A percentile compares a stretch with the other conserved stretches of the same genome.
Evolutionary conservation across 805 yeast species (phyloP).

Genomic region (Pichia scutulata): DNA sequence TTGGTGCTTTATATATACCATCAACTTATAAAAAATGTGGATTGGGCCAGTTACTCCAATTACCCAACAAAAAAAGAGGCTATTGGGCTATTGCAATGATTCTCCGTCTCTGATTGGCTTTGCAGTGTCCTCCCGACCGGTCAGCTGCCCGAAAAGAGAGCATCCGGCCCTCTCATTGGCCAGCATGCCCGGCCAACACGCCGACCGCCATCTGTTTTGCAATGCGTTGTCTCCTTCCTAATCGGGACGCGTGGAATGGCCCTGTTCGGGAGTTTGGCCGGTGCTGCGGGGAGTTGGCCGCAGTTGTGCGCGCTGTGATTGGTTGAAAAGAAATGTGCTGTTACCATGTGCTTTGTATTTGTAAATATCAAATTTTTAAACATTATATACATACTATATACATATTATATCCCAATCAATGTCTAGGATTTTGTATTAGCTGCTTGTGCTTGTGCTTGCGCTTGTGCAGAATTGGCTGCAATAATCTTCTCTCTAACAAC

Average conservation of each 20-base stretch:
- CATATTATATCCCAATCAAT: too few relatives aligned
- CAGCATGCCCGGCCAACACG: neutral
- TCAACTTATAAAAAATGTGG: neutral
- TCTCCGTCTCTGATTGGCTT: neutral
- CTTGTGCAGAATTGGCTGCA: conserved; percentile 30
- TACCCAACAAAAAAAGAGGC: neutral
- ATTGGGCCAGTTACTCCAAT: neutral
- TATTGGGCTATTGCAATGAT: neutral
- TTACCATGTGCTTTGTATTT: too few relatives aligned
- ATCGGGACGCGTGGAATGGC: neutral
- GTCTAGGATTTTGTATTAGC: too few relatives aligned
- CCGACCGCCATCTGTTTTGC: neutral
- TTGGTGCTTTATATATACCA: neutral
- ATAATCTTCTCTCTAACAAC: conserved; percentile 46
- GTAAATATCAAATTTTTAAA: too few relatives aligned
- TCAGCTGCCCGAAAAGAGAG: neutral
- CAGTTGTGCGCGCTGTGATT: neutral
- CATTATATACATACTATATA: too few relatives aligned
- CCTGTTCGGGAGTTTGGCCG: neutral
- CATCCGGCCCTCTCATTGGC: neutral
- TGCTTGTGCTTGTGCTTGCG: too few relatives aligned
- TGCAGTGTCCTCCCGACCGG: neutral
- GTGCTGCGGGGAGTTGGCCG: conserved; percentile 1
- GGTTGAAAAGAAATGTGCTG: too few relatives aligned
- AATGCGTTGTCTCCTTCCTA: neutral